Evolutionary conservation across 495 filamentous ascomycete genomes (phyloP), one percentile per base, ranked within the genome.

Genomic region (Evansstolkia leycettana): DNA sequence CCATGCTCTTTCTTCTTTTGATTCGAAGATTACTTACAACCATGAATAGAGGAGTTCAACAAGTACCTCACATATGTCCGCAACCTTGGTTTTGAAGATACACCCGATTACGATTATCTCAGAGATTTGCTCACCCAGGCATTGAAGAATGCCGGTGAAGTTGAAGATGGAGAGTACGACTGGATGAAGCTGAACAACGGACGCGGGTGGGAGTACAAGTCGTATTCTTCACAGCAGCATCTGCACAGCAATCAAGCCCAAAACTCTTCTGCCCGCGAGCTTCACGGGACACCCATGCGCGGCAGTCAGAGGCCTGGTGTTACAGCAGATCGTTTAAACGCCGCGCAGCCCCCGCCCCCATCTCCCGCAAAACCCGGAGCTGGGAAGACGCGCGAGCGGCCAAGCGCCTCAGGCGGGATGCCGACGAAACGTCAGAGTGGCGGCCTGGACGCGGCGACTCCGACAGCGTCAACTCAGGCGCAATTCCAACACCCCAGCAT

Each of bases 131-230:
- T 99, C 67, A 93, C 90, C 2, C 82, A 93, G 58, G 85, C 90
- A n/a, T 71, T 96, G 29, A 93, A 94, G 71, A 84, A 85, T 42
- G 82, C 82, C 5, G 87, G 88, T 26, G 87, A 93, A 45, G 81
- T 95, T 9, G 90, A 99, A 48, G 90, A 99, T 65, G 90, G 92
- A 40, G 92, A 99, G 53, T 99, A 96, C 55, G 90, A 99, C 59
- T 99, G 90, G 90, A 95, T 96, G 92, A 95, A 94, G 72, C 69
- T 93, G 38, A 90, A 85, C 69, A 92, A 93, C 55, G 88, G 87
- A 41, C 82, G 87, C 49, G 86, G 85, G 25, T 93, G 84, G 84
- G 89, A 96, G 62, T 83, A 82, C 48, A 93, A 93, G 67, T 77
- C 80, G 41, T 84, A 92, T 58, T 75, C 82, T 31, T 81, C 84